Percentiles rank a stretch among this genome's conserved stretches.
Evolutionary conservation across 495 filamentous ascomycete genomes (phyloP).

Genomic region (Aspergillus cavernicola): DNA sequence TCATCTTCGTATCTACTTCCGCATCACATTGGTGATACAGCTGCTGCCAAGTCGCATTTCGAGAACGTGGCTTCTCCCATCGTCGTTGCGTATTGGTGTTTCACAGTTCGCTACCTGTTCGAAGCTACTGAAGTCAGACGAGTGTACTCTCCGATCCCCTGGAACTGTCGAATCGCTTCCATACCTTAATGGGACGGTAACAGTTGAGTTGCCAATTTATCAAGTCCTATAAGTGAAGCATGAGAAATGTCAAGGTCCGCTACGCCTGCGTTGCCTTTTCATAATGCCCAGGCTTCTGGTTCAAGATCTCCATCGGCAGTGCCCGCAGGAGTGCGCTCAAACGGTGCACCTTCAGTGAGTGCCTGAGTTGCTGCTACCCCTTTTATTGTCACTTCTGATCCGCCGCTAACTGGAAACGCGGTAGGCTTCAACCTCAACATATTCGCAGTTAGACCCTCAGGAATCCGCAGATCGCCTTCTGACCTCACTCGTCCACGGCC

Average conservation of each 20-base stretch:
- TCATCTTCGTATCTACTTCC: slow-evolving; percentile 2
- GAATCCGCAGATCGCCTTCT: slow-evolving; percentile 75
- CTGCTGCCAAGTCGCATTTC: slow-evolving; percentile 36
- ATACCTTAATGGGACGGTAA: slow-evolving; percentile 33
- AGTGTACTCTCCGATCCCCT: not conserved
- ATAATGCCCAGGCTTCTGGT: slow-evolving; percentile 44
- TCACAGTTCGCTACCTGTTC: too few relatives aligned
- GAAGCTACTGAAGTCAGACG: not conserved
- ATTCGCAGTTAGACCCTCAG: slow-evolving; percentile 61
- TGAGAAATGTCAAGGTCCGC: slow-evolving; percentile 61
- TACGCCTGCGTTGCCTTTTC: slow-evolving; percentile 53
- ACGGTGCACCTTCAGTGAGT: slow-evolving; percentile 34
- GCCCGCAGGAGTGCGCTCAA: slow-evolving; percentile 32
- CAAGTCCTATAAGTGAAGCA: slow-evolving; percentile 27
- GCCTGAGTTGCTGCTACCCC: not conserved
- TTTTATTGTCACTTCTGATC: not conserved
- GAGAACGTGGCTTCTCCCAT: slow-evolving; percentile 19
- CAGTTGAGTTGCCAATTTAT: slow-evolving; percentile 19
- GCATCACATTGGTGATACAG: slow-evolving; percentile 13
- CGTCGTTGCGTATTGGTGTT: not conserved
- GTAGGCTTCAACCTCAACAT: slow-evolving; percentile 57
- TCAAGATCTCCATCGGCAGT: slow-evolving; percentile 35
- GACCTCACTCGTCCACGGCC: slow-evolving; percentile 78
- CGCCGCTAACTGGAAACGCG: slow-evolving; percentile 8
- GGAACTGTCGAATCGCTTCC: slow-evolving; percentile 7